These are phyloP conservation scores for Glycyrrhiza uralensis DNA, from an alignment of 306 rosid species.

Conservation along the genomic window DNA sequence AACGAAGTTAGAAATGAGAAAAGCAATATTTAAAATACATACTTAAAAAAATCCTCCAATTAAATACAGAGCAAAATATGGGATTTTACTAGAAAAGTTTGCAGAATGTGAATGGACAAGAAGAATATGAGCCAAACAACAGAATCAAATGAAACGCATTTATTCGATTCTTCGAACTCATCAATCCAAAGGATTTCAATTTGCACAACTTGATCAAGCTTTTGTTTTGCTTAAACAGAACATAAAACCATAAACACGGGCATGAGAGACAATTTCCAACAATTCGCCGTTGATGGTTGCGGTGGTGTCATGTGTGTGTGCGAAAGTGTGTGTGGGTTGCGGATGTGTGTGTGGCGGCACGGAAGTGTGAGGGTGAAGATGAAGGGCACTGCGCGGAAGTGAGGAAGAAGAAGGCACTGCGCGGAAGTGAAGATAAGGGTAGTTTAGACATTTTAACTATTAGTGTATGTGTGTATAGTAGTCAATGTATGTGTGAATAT, in stretches of 20 bases:
- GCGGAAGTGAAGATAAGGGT: no score
- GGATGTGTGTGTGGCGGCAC: no score
- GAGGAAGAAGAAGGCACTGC: no score
- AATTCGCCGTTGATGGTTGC: no score
- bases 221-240: not conserved
- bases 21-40: not conserved
- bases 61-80: not conserved
- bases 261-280: constrained; percentile 14
- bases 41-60: not conserved
- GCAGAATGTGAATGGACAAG: not conserved
- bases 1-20: not conserved
- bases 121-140: not conserved
- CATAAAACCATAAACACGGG: not conserved
- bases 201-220: constrained; percentile 13
- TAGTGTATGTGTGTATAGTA: no score
- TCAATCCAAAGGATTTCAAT: not conserved
- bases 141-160: constrained; percentile 4
- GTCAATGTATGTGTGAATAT: no score
- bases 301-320: no score
- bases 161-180: not conserved
- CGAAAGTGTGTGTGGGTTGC: no score
- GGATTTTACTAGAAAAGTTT: not conserved
- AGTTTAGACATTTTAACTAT: no score
- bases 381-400: no score
- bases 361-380: no score